Evolutionary conservation across 805 yeast genomes (phyloP).

Genomic region (Candida morakotiae): DNA sequence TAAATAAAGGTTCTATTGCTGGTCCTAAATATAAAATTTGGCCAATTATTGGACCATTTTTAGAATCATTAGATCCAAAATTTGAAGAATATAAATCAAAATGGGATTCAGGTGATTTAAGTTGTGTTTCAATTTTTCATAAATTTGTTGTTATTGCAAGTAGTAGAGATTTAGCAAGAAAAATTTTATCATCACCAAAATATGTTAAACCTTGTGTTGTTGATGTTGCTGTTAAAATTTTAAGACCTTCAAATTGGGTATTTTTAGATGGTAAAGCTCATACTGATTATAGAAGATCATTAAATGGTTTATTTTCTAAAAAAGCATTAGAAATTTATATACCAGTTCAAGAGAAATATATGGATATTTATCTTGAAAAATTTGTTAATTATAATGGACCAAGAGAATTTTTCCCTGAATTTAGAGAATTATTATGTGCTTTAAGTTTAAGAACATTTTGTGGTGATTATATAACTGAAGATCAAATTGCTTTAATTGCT

Average conservation of each 20-base stretch:
- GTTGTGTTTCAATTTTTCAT: slow-evolving; percentile 97
- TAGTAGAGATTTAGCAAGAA: slow-evolving; percentile 81
- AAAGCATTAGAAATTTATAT: slow-evolving; percentile 79
- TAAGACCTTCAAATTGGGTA: slow-evolving; percentile 97
- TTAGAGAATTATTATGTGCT: slow-evolving; percentile 96
- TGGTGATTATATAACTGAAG: slow-evolving; percentile 91
- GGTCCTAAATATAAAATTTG: slow-evolving; percentile 86
- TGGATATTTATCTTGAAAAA: slow-evolving; percentile 73
- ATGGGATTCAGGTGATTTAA: slow-evolving; percentile 91
- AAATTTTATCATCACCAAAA: slow-evolving; percentile 76
- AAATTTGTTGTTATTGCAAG: slow-evolving; percentile 95
- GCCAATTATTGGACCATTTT: slow-evolving; percentile 95
- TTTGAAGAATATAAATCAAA: slow-evolving; percentile 89
- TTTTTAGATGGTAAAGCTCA: slow-evolving; percentile 95
- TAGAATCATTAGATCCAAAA: slow-evolving; percentile 92
- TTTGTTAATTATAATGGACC: slow-evolving; percentile 67
- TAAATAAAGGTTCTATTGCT: slow-evolving; percentile 81
- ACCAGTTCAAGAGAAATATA: slow-evolving; percentile 78
- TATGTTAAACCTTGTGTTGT: slow-evolving; percentile 97
- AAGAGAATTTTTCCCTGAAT: slow-evolving; percentile 79
- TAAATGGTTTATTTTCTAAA: slow-evolving; percentile 85
- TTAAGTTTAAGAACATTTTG: slow-evolving; percentile 89
- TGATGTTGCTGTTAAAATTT: slow-evolving; percentile 90
- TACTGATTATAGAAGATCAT: slow-evolving; percentile 83
- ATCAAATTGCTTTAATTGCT: slow-evolving; percentile 81